Evolutionary conservation across 2,329 filamentous ascomycete species (phyloP).

Genomic region (Phaeosphaeria sp.): DNA sequence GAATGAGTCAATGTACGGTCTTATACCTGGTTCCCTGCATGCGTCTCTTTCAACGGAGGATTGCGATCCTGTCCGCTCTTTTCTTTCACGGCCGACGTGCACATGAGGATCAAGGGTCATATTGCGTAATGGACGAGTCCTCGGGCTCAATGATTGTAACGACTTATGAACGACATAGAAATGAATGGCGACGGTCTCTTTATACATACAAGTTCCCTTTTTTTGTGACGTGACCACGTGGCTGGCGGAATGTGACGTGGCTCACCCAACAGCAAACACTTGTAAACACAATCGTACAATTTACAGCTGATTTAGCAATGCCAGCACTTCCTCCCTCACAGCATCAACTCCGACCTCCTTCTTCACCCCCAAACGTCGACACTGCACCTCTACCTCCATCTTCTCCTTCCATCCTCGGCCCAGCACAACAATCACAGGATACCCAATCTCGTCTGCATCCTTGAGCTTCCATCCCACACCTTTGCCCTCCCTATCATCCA

Average conservation of each 20-base stretch:
- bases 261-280: neutral
- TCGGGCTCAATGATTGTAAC: slow-evolving; percentile 13
- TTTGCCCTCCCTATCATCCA: slow-evolving; percentile 57
- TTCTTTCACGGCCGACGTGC: slow-evolving; percentile 2
- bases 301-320: slow-evolving; percentile 28
- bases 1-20: neutral
- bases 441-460: slow-evolving; percentile 89
- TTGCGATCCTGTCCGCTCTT: neutral
- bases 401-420: slow-evolving; percentile 57
- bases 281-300: neutral
- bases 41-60: neutral
- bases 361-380: slow-evolving; percentile 70
- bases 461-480: slow-evolving; percentile 83
- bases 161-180: slow-evolving; percentile 18
- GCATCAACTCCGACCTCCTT: slow-evolving; percentile 63
- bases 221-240: neutral
- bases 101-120: neutral
- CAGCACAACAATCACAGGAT: slow-evolving; percentile 81
- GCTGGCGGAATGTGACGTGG: neutral
- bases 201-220: neutral
- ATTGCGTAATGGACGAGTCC: slow-evolving; percentile 9
- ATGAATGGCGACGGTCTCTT: neutral
- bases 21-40: neutral
- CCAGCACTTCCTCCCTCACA: slow-evolving; percentile 53
- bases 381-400: slow-evolving; percentile 75